Conservation (phyloP, 148 eudicot genomes). For the Cornus florida region DNA sequence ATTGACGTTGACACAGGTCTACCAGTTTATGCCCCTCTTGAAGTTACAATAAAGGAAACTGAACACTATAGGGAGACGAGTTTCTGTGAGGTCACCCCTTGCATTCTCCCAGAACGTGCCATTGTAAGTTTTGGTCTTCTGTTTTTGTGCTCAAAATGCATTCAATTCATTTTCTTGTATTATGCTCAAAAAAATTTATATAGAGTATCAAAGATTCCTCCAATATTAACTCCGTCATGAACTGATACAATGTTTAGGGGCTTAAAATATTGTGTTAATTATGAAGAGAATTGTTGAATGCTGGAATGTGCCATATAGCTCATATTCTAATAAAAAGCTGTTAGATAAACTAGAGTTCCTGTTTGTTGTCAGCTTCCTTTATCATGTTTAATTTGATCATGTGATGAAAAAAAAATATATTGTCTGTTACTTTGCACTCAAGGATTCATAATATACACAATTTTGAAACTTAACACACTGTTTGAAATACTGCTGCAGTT, state of each 20-base stretch:
- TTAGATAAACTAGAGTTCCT: constrained; percentile 6
- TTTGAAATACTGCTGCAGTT: constrained; percentile 54
- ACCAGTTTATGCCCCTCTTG: constrained; percentile 95
- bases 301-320: neutral
- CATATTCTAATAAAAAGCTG: neutral
- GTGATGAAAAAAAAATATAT: neutral
- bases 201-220: neutral
- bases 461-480: neutral
- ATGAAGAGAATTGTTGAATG: neutral
- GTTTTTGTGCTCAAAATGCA: neutral
- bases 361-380: neutral
- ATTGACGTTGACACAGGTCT: constrained; percentile 95
- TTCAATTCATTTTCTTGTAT: neutral
- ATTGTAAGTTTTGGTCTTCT: constrained; percentile 55
- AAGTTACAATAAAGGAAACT: constrained; percentile 81
- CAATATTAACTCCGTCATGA: neutral
- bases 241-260: neutral
- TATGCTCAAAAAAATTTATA: neutral
- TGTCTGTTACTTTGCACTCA: neutral
- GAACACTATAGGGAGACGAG: constrained; percentile 88
- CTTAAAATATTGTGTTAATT: too few species aligned
- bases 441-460: neutral
- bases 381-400: neutral
- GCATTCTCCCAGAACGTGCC: constrained; percentile 94
- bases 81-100: constrained; percentile 89